Evolutionary conservation across 2,329 filamentous ascomycete genomes (phyloP), one percentile per base, ranked within the genome.

Genomic region (Colletotrichum salicis): DNA sequence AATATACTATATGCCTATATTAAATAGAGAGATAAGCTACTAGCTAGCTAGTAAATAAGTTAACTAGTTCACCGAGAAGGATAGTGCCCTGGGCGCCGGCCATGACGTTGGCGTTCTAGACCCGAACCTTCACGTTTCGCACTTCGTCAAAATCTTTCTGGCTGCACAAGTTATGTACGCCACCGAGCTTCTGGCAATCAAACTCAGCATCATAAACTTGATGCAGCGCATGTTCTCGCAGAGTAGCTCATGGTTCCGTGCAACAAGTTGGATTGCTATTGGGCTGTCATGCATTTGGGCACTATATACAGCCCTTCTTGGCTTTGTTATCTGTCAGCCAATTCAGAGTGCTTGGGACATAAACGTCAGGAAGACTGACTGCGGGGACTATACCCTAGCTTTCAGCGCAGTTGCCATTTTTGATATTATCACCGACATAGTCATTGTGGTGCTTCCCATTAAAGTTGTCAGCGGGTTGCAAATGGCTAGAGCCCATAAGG

Each of bases 241-340:
- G 54, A 61, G 13, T 64, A 33, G 13, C 11, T 33, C 37, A 4
- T 19, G 27, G 19, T 69, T 63, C 15, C 59, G 52, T 4, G 4
- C 27, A 13, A n/a, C 37, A 12, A 11, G 33, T 5, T 69, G 66
- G 66, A n/a, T 58, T 3, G 59, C 54, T 13, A 58, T 64, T 12
- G 37, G 35, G 27, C 51, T 69, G n/a, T 69, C 58, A 15, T 24
- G 45, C 5, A 24, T 35, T 5, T 69, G 66, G 66, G 59, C 66
- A 5, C 13, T 63, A 1, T 64, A 69, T 24, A 54, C 66, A 2
- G 59, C 59, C 6, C 15, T 69, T 33, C 13, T 69, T 6, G n/a
- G n/a, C 8, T 69, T 69, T 65, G 74, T 82, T n/a, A 79, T 82
- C 61, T 84, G 81, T 67, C 75, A 69, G n/a, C 82, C 82, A 2